Evolutionary conservation across 106 monocot species (phyloP), one percentile per base, ranked within the genome.

Genomic region (Narthecium ossifragum): DNA sequence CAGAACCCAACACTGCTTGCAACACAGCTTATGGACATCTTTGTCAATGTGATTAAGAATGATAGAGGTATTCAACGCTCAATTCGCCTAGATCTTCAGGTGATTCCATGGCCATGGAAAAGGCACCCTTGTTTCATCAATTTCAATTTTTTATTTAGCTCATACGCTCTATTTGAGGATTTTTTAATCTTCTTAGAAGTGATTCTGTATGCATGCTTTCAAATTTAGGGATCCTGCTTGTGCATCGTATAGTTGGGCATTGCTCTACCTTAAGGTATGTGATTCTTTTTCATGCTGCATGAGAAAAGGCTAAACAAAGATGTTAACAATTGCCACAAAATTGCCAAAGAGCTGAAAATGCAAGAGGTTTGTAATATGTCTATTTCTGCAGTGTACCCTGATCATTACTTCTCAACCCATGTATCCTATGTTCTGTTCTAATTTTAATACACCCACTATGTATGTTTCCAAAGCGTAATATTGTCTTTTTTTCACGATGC

Each of bases 1-100:
- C 88, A 92, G 52, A 67, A 92, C 66, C 75, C 88, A 6, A 88
- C 92, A 21, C 54, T 92, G 28, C 51, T 92, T 17, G 87, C 88
- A 38, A 76, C 92, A 46, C 92, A 92, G 27, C 41, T 92, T 15
- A 81, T 88, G 78, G 92, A 92, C 67, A 92, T 92, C 34, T 92
- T 92, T 59, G 68, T 78, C 46, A 60, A 88, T 62, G 88, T 92
- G 36, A 84, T 92, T n/a, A 72, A 81, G 87, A 78, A 79, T 38
- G 84, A 92, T 52, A 73, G 56, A 71, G 81, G 62, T 38, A 88
- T 92, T 59, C 78, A 69, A 64, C 75, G 63, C 26, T 78, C 92
- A 31, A 81, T 92, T 71, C 88, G 92, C 41, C 75, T 84, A n/a
- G 92, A 92, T 76, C 64, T 85, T 79, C 84, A 92, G 92, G 92